These are phyloP conservation scores for Trichoderma aggressivum DNA, from an alignment of 2,329 filamentous ascomycete genomes.

Conservation along the genomic window DNA sequence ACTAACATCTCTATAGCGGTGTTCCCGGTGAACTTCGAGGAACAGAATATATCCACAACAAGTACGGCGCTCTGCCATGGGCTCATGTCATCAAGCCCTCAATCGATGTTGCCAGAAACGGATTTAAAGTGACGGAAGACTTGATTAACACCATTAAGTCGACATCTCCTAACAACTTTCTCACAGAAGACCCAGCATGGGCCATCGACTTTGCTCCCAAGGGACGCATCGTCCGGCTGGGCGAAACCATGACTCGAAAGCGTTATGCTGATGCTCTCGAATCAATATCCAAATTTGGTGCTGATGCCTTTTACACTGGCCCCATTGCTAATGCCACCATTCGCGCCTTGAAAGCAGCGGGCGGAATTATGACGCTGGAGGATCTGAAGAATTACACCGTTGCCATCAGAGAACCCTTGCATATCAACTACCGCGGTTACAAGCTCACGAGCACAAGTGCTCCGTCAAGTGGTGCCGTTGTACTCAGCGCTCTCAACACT, in stretches of 20 bases:
- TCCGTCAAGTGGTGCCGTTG: conserved; percentile 71
- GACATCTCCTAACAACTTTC: conserved; percentile 52
- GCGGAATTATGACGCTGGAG: conserved; percentile 73
- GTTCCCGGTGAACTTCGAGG: conserved; percentile 71
- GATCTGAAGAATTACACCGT: conserved; percentile 73
- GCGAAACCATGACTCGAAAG: conserved; percentile 72
- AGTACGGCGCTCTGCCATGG: conserved; percentile 64
- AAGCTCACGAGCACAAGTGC: conserved; percentile 66
- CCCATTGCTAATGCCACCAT: conserved; percentile 69
- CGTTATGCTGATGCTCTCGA: conserved; percentile 73
- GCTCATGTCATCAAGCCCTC: conserved; percentile 65
- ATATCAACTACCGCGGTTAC: conserved; percentile 66
- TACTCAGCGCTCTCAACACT: conserved; percentile 70
- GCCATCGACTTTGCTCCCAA: conserved; percentile 81
- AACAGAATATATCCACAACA: conserved; percentile 67
- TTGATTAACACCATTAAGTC: conserved; percentile 66
- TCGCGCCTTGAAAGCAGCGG: conserved; percentile 55
- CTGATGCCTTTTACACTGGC: conserved; percentile 67
- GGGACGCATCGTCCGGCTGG: conserved; percentile 60
- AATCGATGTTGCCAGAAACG: conserved; percentile 66
- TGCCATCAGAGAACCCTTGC: conserved; percentile 56
- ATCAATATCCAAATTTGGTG: conserved; percentile 61
- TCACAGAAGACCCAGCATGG: conserved; percentile 70
- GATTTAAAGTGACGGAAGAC: conserved; percentile 69
- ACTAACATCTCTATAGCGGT: conserved; percentile 39